Base-by-base conservation (phyloP, 345 rosid species). In the Gossypium australe region DNA sequence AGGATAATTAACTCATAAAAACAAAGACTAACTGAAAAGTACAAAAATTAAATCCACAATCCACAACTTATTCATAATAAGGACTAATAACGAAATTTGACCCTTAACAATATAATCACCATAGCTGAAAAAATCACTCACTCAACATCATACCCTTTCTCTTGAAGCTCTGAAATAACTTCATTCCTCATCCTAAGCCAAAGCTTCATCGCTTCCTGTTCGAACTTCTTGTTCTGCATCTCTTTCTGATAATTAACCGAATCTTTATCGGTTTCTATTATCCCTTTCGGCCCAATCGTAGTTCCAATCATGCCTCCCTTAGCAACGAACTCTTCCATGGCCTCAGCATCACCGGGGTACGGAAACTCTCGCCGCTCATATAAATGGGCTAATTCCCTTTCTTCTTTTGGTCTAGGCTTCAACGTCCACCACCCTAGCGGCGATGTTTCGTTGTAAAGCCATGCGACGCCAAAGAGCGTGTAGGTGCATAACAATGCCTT, bases 361-460 rank as follows among this genome's bases (percentile, higher is more conserved):
- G 98, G 98, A 75, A 85, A 93, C 75, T 90, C 85, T 20, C 84
- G 80, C 67, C 97, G 84, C 80, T 95, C 97, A 48, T 93, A 91
- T 72, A 95, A 61, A 78, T 91, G 97, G 11, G 99, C 96, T 51
- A 95, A 57, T 53, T 90, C 93, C 18, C 73, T 80, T 81, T 91
- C 98, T 76, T 93, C 97, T 84, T 90, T 95, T 17, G 94, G 96
- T 77, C 81, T 85, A 0, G 97, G 97, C 89, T 85, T 93, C 80
- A 93, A 75, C 13, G 93, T 90, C 96, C 97, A 93, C 97, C 97
- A 95, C 20, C 99, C 99, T 2, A 93, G 86, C 1, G 98, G 97
- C 5, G 99, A 95, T 0, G 94, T 91, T 79, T 93, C 94, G 53
- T 93, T 90, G 86, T 85, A 93, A 17, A 90, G 38, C 97, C 98